Percentiles rank a stretch among this genome's conserved stretches.
phyloP scores from a whole-genome alignment of 2,329 filamentous ascomycete species.

The Aspergillus alliaceus region DNA sequence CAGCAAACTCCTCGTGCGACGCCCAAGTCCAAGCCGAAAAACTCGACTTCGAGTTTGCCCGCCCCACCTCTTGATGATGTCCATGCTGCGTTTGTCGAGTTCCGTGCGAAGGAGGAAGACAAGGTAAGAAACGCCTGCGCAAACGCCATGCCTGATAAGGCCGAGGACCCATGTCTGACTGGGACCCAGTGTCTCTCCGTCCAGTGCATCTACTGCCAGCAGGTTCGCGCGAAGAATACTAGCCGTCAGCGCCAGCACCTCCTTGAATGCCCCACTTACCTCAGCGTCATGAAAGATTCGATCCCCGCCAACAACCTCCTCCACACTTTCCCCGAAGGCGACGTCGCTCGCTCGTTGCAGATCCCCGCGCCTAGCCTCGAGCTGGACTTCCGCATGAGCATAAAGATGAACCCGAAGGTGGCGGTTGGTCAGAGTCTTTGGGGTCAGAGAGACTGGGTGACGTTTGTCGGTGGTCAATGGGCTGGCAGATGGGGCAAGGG shows the following conservation, averaged over 20 bases:
- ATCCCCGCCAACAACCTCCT: slow-evolving; percentile 53
- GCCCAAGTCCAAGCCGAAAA: slow-evolving; percentile 40
- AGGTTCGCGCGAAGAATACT: slow-evolving; percentile 52
- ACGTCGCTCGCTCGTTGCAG: slow-evolving; percentile 49
- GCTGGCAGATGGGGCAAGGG: slow-evolving; percentile 54
- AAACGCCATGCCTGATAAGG: not conserved
- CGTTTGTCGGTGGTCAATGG: slow-evolving; percentile 53
- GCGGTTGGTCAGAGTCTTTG: slow-evolving; percentile 47
- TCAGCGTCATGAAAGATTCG: slow-evolving; percentile 54
- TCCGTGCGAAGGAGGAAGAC: slow-evolving; percentile 48
- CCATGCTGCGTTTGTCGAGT: slow-evolving; percentile 51
- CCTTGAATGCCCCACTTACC: slow-evolving; percentile 50
- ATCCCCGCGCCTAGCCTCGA: slow-evolving; percentile 50
- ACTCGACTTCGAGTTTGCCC: slow-evolving; percentile 41
- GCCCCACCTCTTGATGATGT: slow-evolving; percentile 51
- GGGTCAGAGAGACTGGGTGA: slow-evolving; percentile 54
- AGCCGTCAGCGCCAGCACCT: slow-evolving; percentile 51
- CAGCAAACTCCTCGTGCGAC: slow-evolving; percentile 37
- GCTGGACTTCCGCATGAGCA: slow-evolving; percentile 55
- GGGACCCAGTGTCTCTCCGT: slow-evolving; percentile 46
- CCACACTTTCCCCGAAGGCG: slow-evolving; percentile 51
- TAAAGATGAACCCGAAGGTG: slow-evolving; percentile 53
- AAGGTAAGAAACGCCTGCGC: slow-evolving; percentile 33
- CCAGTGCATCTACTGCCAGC: slow-evolving; percentile 53
- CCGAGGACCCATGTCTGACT: slow-evolving; percentile 5